These are phyloP conservation scores for Thoreauomyces humboldtii DNA, from an alignment of 192 early-diverging fungal species.

Conservation along the genomic window DNA sequence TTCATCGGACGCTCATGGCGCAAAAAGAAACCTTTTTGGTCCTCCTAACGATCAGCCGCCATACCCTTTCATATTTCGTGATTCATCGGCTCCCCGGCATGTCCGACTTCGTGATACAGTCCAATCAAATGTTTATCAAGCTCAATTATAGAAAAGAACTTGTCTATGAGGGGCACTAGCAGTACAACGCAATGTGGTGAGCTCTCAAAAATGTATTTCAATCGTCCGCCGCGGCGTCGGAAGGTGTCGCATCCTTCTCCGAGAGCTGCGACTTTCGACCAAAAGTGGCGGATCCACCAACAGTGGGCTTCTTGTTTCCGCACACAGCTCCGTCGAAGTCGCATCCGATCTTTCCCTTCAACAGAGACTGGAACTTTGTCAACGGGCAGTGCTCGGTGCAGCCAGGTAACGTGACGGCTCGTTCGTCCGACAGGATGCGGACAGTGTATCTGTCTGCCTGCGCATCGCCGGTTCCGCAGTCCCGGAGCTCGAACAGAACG, in stretches of 20 bases:
- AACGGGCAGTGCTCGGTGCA: slow-evolving; percentile 19
- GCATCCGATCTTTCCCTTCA: slow-evolving; percentile 30
- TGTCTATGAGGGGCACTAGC: too few species aligned
- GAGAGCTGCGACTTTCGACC: not conserved
- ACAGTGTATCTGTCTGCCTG: not conserved
- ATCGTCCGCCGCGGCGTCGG: not conserved
- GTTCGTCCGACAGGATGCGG: slow-evolving; percentile 21
- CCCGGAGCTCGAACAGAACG: slow-evolving; percentile 30
- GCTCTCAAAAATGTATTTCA: too few species aligned
- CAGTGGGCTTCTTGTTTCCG: not conserved
- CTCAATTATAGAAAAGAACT: too few species aligned
- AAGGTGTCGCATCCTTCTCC: not conserved
- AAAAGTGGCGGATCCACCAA: not conserved
- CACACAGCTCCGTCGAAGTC: slow-evolving; percentile 27
- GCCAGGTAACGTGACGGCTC: slow-evolving; percentile 25
- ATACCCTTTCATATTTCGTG: too few species aligned
- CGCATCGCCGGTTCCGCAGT: slow-evolving; percentile 9
- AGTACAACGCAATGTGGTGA: too few species aligned
- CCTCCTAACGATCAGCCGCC: too few species aligned
- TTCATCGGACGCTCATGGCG: too few species aligned
- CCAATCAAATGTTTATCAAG: too few species aligned
- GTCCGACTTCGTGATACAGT: too few species aligned
- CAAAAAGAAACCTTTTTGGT: too few species aligned
- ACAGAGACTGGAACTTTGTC: not conserved
- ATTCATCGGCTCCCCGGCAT: too few species aligned